Base-by-base conservation (phyloP, 139 green algal genomes). In the Haematococcus lacustris region DNA sequence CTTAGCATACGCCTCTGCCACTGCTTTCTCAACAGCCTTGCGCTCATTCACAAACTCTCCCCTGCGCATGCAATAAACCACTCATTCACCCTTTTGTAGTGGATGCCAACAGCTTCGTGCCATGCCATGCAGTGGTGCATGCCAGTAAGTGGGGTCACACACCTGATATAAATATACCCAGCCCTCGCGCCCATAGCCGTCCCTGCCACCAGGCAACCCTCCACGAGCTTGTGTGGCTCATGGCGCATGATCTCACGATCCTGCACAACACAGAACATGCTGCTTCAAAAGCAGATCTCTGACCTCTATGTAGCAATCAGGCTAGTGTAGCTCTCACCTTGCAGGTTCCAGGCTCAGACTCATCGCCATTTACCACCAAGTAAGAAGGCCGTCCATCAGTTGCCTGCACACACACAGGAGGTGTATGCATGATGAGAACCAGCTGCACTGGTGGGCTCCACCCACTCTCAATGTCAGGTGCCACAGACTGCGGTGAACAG, bases 21-120 rank as follows among this genome's bases (percentile, higher is more conserved):
- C 85, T 34, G 92, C 92, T 17, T 82, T 80, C 83, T 91, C 73
- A 67, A 97, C 65, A 1, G 87, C 87, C 38, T 85, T 61, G 65
- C 95, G 88, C 88, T 99, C 94, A 63, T 95, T 91, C 26, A 97
- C 90, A 85, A 96, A 99, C 85, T 99, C 95, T 28, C 95, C 95
- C 26, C 88, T 91, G 77, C 37, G n/a, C n/a, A 51, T 17, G n/a
- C n/a, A n/a, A n/a, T n/a, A n/a, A n/a, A n/a, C 28, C 41, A n/a
- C 38, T 17, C 59, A n/a, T 37, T 37, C 59, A 66, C 25, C 21
- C 47, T 21, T n/a, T n/a, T n/a, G 21, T 21, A 59, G 21, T 59
- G 47, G 17, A 59, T 59, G 47, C 13, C 47, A 59, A n/a, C 17
- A 59, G 47, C 47, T 59, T 13, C 13, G 21, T 59, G 47, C 47